A percentile compares a stretch with the other conserved stretches of the same genome.
phyloP scores from a whole-genome alignment of 2,329 filamentous ascomycete genomes.

The Neofusicoccum kwambonambiense region DNA sequence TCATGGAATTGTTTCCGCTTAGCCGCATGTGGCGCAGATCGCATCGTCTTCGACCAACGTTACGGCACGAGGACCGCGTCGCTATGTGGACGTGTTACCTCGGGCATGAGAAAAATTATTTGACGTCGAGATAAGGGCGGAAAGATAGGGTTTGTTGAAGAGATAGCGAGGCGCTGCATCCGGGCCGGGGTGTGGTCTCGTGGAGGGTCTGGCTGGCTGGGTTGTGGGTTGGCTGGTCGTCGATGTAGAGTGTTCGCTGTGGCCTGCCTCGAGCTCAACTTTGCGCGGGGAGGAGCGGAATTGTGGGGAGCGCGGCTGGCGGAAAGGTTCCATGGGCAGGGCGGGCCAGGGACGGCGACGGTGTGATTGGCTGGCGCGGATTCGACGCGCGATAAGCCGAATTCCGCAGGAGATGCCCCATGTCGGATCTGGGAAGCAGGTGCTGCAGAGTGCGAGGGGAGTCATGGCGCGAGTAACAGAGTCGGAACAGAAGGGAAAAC shows the following conservation, averaged over 20 bases:
- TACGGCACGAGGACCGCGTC: background rate
- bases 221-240: background rate
- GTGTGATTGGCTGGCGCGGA: background rate
- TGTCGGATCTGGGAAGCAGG: too few relatives aligned
- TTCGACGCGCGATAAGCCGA: background rate
- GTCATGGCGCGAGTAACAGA: too few relatives aligned
- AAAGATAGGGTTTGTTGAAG: background rate
- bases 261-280: background rate
- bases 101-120: background rate
- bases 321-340: background rate
- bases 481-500: too few relatives aligned
- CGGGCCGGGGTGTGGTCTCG: background rate
- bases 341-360: background rate
- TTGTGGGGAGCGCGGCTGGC: background rate
- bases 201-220: background rate
- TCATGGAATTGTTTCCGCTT: constrained; percentile 2
- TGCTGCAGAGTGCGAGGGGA: too few relatives aligned
- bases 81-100: background rate
- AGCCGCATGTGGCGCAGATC: constrained; percentile 5
- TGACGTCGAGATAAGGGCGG: constrained; percentile 2
- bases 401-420: too few relatives aligned
- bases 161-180: background rate
- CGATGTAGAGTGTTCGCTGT: constrained; percentile 3
- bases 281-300: background rate
- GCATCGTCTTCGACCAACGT: background rate